Base-by-base conservation (phyloP, 768 basidiomycete species). In the Cubamyces sp. region DNA sequence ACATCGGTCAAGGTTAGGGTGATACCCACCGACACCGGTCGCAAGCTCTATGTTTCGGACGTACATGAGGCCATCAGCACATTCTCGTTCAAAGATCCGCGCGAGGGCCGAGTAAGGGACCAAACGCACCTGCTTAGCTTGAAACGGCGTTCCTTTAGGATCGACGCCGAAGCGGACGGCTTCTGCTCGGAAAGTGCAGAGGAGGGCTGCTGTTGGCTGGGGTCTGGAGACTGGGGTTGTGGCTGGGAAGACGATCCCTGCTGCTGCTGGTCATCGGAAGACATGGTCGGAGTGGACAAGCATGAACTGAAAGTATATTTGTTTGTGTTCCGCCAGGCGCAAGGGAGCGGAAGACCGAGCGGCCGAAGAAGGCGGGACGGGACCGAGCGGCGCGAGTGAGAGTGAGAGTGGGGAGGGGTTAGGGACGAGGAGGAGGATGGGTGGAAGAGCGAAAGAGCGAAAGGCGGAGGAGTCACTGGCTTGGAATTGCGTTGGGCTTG, bases 11-110 rank as follows among this genome's bases (percentile, higher is more conserved):
- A 55, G 34, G 34, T 55, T 57, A 50, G 52, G 16, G 41, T 39
- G 42, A 51, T 30, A 66, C 89, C 82, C 78, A 93, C 91, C 92
- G 86, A 79, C 92, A 94, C 62, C 92, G 90, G 82, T 94, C 92
- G 80, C 92, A 94, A 61, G 92, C 91, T 73, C 92, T 93, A 60
- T 46, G 14, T 30, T 34, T 26, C 26, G 14, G 58, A 48, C 25
- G 53, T 51, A n/a, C n/a, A 28, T 66, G 11, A 1, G 9, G 30
- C 3, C 25, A 25, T 54, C 34, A 23, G 43, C 16, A 2, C n/a
- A 5, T 64, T 66, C 25, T 16, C 51, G 2, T 11, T 23, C 37
- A 14, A 61, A 9, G 30, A 30, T 16, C 15, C 49, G 18, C n/a
- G 2, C 30, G 45, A 26, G 45, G 23, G 49, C 47, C 43, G 46